phyloP scores from a whole-genome alignment of 2,329 filamentous ascomycete genomes.

The Achaetomium macrosporum region DNA sequence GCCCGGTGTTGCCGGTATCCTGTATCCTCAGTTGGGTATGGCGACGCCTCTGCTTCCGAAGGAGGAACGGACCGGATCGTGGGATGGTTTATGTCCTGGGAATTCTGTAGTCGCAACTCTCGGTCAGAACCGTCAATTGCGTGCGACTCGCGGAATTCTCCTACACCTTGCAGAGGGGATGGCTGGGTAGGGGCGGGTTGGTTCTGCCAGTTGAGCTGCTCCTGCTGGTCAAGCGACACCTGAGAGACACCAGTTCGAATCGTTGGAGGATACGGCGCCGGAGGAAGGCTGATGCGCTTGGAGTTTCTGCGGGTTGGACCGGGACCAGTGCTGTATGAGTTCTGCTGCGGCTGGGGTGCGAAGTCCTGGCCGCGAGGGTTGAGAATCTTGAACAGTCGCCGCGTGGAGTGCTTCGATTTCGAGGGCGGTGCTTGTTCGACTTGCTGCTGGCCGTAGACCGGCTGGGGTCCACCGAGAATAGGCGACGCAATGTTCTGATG shows the following conservation, averaged over 20 bases:
- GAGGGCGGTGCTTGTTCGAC: slow-evolving; percentile 25
- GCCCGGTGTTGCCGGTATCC: slow-evolving; percentile 37
- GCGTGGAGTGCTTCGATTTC: slow-evolving; percentile 42
- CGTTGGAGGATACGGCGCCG: slow-evolving; percentile 33
- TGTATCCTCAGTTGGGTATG: slow-evolving; percentile 41
- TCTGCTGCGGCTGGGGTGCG: slow-evolving; percentile 27
- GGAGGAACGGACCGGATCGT: slow-evolving; percentile 45
- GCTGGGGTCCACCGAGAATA: slow-evolving; percentile 22
- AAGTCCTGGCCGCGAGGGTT: slow-evolving; percentile 22
- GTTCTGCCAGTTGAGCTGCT: slow-evolving; percentile 31
- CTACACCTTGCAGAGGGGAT: slow-evolving; percentile 42
- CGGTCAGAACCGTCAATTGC: slow-evolving; percentile 36
- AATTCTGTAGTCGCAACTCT: slow-evolving; percentile 36
- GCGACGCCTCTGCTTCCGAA: slow-evolving; percentile 38
- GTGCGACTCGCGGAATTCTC: slow-evolving; percentile 33
- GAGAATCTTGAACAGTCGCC: slow-evolving; percentile 51
- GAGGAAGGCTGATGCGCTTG: slow-evolving; percentile 49
- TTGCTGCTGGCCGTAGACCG: slow-evolving; percentile 19
- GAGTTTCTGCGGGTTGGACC: slow-evolving; percentile 50
- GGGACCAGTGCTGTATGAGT: slow-evolving; percentile 43
- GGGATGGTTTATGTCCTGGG: slow-evolving; percentile 33
- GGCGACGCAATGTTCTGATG: slow-evolving; percentile 17
- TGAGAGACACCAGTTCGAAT: slow-evolving; percentile 39
- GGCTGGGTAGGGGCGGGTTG: slow-evolving; percentile 31
- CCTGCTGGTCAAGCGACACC: slow-evolving; percentile 33